These are phyloP conservation scores for Penicillium digitatum DNA, from an alignment of 2,329 filamentous ascomycete species.

Conservation along the genomic window DNA sequence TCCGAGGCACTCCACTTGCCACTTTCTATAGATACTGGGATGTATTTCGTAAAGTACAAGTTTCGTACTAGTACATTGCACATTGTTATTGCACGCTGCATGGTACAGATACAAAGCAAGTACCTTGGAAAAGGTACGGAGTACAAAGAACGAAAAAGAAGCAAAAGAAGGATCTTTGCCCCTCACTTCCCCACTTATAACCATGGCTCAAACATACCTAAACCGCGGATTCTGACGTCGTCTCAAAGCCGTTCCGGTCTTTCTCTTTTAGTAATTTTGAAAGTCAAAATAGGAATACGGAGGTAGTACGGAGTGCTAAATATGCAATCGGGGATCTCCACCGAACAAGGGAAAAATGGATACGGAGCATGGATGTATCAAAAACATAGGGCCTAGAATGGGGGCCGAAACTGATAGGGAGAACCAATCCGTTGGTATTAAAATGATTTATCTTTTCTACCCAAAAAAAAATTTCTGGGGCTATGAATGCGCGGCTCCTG, in stretches of 20 bases:
- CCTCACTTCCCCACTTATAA: neutral
- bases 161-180: constrained; percentile 2
- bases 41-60: neutral
- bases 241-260: constrained; percentile 3
- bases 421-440: neutral
- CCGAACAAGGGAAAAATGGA: neutral
- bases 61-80: neutral
- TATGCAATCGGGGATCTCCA: neutral
- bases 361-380: too few relatives aligned
- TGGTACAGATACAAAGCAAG: neutral
- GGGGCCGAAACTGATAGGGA: too few relatives aligned
- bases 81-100: neutral
- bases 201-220: neutral
- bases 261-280: neutral
- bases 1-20: neutral
- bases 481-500: neutral
- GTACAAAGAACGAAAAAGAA: neutral
- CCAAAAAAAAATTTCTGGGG: neutral
- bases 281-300: neutral
- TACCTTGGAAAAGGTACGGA: neutral
- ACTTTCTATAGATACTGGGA: neutral
- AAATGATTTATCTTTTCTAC: neutral
- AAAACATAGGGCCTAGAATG: neutral
- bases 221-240: constrained; percentile 7
- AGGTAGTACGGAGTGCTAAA: too few relatives aligned